Evolutionary conservation across 331 rosid genomes (phyloP).

Genomic region (Malus hybrid): DNA sequence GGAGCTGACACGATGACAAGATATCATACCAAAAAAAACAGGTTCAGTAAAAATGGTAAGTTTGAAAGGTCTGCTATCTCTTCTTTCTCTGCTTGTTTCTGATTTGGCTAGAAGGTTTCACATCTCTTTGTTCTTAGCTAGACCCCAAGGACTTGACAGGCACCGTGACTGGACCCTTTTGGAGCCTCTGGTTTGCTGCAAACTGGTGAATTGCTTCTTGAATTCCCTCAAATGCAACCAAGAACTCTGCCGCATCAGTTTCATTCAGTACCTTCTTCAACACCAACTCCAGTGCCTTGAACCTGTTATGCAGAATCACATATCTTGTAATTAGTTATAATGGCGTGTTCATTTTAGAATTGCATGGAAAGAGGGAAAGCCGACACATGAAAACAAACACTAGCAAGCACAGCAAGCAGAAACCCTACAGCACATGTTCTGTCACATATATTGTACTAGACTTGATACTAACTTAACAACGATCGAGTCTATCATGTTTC

Average conservation of each 20-base stretch:
- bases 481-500: not conserved
- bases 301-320: slow-evolving; percentile 17
- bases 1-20: not conserved
- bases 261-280: slow-evolving; percentile 34
- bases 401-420: not conserved
- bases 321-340: not conserved
- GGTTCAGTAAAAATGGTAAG: not conserved
- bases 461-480: not conserved
- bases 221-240: slow-evolving; percentile 40
- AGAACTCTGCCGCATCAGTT: slow-evolving; percentile 33
- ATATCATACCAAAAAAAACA: not conserved
- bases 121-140: not conserved
- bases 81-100: not conserved
- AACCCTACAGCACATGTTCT: not conserved
- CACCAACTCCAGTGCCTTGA: slow-evolving; percentile 33
- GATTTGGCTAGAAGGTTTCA: not conserved
- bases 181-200: slow-evolving; percentile 17
- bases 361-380: not conserved
- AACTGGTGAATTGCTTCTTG: slow-evolving; percentile 29
- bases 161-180: slow-evolving; percentile 24
- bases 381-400: not conserved
- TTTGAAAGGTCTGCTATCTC: not conserved
- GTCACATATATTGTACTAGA: not conserved
- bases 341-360: not conserved
- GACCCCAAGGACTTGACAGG: slow-evolving; percentile 17